These are phyloP conservation scores for Leishmania tropica DNA, from an alignment of 208 protist genomes.

Conservation along the genomic window DNA sequence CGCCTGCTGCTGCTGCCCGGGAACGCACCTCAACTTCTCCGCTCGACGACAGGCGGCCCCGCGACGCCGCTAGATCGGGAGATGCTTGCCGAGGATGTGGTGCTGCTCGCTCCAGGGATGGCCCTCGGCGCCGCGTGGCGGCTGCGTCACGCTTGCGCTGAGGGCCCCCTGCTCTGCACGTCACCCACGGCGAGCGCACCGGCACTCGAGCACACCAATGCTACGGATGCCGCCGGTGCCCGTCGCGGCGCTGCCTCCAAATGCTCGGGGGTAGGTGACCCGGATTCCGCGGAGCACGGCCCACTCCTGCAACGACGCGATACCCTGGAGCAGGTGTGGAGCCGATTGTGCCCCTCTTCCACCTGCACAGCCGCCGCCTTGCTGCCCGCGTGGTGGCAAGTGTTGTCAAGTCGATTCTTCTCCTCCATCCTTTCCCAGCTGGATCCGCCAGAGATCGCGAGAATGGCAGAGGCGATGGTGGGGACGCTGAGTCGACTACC, in stretches of 20 bases:
- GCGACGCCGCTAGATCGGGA: not conserved
- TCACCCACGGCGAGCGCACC: not conserved
- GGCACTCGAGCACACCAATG: not conserved
- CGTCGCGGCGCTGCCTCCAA: not conserved
- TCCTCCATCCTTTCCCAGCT: not conserved
- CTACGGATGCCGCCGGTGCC: not conserved
- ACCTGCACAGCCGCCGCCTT: too few species aligned
- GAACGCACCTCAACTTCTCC: not conserved
- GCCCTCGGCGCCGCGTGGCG: constrained; percentile 3
- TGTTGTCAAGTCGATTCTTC: not conserved
- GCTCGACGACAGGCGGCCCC: not conserved
- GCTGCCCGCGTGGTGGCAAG: not conserved
- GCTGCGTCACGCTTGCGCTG: not conserved
- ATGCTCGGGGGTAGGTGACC: not conserved
- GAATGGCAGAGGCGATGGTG: not conserved
- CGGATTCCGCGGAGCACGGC: not conserved
- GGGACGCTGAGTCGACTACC: not conserved
- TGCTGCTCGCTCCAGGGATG: constrained; percentile 1
- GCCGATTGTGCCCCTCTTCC: not conserved
- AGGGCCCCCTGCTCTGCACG: not conserved
- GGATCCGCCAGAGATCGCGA: not conserved
- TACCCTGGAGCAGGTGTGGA: not conserved
- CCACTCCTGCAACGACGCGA: not conserved
- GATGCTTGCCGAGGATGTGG: not conserved
- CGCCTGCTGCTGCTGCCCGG: constrained; percentile 1